These are phyloP conservation scores for Aspergillus awamori DNA, from an alignment of 2,329 filamentous ascomycete species.

Conservation along the genomic window DNA sequence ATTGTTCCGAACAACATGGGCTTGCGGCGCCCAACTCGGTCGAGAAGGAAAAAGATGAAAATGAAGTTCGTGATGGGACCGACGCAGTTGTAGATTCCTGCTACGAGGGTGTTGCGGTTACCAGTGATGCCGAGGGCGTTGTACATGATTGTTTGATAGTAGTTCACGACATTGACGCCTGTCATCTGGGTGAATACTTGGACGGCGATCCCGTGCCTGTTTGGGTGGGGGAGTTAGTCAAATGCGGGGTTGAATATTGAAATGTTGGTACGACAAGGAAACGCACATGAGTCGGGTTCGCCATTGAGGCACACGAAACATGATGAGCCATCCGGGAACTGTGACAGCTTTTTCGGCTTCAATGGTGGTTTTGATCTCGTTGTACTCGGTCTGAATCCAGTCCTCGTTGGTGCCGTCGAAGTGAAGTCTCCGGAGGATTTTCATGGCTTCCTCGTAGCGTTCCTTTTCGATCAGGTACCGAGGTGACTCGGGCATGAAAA, in stretches of 20 bases:
- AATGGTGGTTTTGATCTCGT: constrained; percentile 52
- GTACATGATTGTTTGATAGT: constrained; percentile 48
- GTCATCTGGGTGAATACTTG: constrained; percentile 66
- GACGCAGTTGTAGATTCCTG: constrained; percentile 63
- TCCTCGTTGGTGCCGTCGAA: constrained; percentile 58
- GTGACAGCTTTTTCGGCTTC: constrained; percentile 60
- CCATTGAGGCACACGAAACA: constrained; percentile 50
- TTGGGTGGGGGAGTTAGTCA: neutral
- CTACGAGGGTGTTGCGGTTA: constrained; percentile 56
- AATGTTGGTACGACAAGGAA: neutral
- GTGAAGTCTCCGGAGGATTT: constrained; percentile 57
- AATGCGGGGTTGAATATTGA: neutral
- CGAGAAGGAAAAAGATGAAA: constrained; percentile 61
- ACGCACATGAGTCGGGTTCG: constrained; percentile 59
- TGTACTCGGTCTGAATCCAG: constrained; percentile 52
- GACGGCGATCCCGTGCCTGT: constrained; percentile 58
- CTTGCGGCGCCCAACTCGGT: constrained; percentile 55
- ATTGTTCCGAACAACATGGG: constrained; percentile 58
- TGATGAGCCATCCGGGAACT: constrained; percentile 44
- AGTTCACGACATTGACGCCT: constrained; percentile 47
- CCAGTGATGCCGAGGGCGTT: constrained; percentile 58
- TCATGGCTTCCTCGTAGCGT: constrained; percentile 51
- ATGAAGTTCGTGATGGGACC: constrained; percentile 47
- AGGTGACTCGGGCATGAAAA: constrained; percentile 41
- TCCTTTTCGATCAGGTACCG: constrained; percentile 46